Evolutionary conservation across 140 eudicot genomes (phyloP), one percentile per base, ranked within the genome.

Genomic region (Anethum foeniculum): DNA sequence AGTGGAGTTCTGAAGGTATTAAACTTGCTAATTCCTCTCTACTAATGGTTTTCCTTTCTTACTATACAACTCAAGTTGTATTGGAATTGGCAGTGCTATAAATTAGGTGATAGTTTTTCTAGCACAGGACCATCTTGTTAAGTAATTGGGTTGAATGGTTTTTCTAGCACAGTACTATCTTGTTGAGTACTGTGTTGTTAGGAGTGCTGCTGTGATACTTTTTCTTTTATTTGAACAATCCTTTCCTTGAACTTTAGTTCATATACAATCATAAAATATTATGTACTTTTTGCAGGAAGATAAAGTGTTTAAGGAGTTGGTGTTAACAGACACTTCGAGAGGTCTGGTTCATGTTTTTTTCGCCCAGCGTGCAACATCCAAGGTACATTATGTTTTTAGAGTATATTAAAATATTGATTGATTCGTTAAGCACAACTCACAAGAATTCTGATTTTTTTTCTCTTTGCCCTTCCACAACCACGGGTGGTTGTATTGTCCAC

Each of bases 301-400:
- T 3, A 78, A 88, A 82, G 89, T 78, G 79, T 90, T 90, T 48
- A 92, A 84, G 51, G 82, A 88, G 77, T 89, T 92, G 43, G 94
- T 92, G 64, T 83, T 84, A 71, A 80, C 90, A 38, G 92, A 86
- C 80, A 90, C 91, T 21, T 80, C 93, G 23, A 90, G 80, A 78
- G 88, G 91, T 72, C 96, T 90, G 47, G 90, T 90, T 83, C 92
- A 90, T 83, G 81, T 83, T 32, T 90, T 90, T 86, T 88, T 90
- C 64, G 88, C 91, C 43, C 92, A 90, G 77, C 88, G 96, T 56
- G 89, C 92, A 77, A 82, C 89, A 87, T 88, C 90, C 32, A 88
- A 90, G 96, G 96, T 90, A 85, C 56, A 62, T 43, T 43, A 2
- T 16, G 65, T 41, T 30, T 48, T 13, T 48, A 80, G 27, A 56